Conservation (phyloP, 257 asterid species). For the Solanum rostratum region DNA sequence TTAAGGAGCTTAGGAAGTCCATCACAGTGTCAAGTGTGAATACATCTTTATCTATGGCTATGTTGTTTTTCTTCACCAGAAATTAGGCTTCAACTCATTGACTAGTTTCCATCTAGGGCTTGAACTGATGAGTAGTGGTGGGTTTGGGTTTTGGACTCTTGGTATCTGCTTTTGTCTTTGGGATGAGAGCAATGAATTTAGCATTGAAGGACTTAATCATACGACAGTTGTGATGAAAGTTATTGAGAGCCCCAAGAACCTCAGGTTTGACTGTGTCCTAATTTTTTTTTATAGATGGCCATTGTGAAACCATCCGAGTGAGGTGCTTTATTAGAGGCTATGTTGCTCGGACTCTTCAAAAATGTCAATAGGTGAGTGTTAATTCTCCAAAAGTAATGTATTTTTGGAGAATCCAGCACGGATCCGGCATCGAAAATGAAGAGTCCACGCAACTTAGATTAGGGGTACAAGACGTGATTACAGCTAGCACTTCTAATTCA, state of each 20-base stretch:
- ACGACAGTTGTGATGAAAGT: background rate
- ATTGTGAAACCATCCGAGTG: background rate
- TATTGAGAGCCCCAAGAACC: background rate
- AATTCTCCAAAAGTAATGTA: too few relatives aligned
- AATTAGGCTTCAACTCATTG: background rate
- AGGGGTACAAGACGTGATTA: background rate
- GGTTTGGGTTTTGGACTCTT: background rate
- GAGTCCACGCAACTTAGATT: background rate
- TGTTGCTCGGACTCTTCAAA: too few relatives aligned
- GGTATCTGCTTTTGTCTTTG: background rate
- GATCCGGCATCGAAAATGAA: too few relatives aligned
- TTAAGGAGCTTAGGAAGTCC: background rate
- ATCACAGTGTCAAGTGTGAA: background rate
- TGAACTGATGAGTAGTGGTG: background rate
- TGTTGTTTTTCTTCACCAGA: background rate
- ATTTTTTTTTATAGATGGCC: background rate
- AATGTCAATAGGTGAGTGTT: too few relatives aligned
- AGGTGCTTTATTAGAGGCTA: background rate
- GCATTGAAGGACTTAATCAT: background rate
- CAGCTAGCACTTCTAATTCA: background rate
- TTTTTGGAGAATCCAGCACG: too few relatives aligned
- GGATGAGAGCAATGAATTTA: background rate
- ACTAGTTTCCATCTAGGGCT: background rate
- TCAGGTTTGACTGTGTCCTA: background rate
- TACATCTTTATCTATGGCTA: background rate